These are phyloP conservation scores for Coemansia aciculifera DNA, from an alignment of 192 early-diverging fungal species.

Conservation along the genomic window DNA sequence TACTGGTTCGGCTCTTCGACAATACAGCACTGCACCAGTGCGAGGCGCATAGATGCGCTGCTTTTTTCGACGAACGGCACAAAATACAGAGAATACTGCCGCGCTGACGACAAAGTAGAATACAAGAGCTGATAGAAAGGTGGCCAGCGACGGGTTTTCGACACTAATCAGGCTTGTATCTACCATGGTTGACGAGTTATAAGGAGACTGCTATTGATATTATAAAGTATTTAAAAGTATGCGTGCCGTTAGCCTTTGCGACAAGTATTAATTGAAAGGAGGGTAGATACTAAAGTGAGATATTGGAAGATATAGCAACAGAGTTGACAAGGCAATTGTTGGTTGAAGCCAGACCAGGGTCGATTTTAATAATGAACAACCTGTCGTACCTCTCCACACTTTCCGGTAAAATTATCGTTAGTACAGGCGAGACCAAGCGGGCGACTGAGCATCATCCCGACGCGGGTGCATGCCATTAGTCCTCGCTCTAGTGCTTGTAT, in stretches of 20 bases:
- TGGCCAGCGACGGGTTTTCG: constrained; percentile 13
- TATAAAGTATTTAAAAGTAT: neutral
- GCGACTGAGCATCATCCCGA: neutral
- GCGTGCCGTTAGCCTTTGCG: neutral
- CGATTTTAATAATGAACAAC: neutral
- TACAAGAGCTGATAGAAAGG: constrained; percentile 9
- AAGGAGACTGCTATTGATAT: neutral
- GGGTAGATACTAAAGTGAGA: neutral
- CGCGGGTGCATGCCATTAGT: neutral
- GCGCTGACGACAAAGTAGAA: constrained; percentile 7
- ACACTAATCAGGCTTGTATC: neutral
- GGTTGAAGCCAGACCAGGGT: neutral
- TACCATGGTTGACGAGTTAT: neutral
- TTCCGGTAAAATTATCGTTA: neutral
- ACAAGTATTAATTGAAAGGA: neutral
- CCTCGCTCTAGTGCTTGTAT: neutral
- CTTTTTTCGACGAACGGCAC: neutral
- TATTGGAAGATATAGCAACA: neutral
- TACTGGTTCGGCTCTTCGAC: constrained; percentile 1
- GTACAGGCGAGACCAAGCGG: constrained; percentile 1
- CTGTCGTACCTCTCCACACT: neutral
- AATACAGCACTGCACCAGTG: neutral
- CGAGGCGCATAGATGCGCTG: constrained; percentile 4
- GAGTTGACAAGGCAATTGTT: neutral
- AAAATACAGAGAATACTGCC: neutral